Conservation (phyloP, 305 asterid species). For the Andrographis paniculata region DNA sequence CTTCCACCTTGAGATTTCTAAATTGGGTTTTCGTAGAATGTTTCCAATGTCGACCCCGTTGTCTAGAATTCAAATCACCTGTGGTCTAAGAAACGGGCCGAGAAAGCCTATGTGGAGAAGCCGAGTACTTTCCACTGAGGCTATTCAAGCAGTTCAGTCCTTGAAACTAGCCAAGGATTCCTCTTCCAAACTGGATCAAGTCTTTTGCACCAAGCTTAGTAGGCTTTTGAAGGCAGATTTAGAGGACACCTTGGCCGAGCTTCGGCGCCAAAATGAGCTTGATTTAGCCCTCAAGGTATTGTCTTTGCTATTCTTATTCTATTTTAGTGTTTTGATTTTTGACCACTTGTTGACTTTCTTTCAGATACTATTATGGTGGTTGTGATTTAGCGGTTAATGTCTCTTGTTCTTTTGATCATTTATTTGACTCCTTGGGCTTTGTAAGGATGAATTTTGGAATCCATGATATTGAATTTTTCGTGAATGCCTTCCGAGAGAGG, state of each 20-base stretch:
- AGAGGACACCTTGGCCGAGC: constrained; percentile 47
- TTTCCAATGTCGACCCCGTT: no score
- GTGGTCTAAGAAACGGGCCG: constrained; percentile 64
- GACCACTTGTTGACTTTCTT: not conserved
- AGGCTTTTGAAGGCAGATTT: constrained; percentile 72
- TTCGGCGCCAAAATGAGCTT: constrained; percentile 64
- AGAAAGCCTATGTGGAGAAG: constrained; percentile 63
- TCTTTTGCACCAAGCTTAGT: constrained; percentile 34
- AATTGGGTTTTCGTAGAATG: no score
- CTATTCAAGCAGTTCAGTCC: constrained; percentile 72
- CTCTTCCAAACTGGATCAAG: constrained; percentile 32
- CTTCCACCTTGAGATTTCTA: no score
- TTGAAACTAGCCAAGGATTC: constrained; percentile 52
- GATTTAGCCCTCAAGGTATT: constrained; percentile 53
- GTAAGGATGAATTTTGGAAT: no score
- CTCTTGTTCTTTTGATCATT: no score
- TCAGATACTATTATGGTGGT: not conserved
- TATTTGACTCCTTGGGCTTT: no score
- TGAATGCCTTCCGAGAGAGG: no score
- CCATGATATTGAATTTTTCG: no score
- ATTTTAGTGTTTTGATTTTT: not conserved
- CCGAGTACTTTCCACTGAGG: constrained; percentile 58
- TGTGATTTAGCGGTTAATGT: not conserved
- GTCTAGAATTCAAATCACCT: constrained; percentile 10
- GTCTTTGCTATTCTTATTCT: no score